Evolutionary conservation across 2,329 filamentous ascomycete genomes (phyloP).

Genomic region (Sporothrix sp.): DNA sequence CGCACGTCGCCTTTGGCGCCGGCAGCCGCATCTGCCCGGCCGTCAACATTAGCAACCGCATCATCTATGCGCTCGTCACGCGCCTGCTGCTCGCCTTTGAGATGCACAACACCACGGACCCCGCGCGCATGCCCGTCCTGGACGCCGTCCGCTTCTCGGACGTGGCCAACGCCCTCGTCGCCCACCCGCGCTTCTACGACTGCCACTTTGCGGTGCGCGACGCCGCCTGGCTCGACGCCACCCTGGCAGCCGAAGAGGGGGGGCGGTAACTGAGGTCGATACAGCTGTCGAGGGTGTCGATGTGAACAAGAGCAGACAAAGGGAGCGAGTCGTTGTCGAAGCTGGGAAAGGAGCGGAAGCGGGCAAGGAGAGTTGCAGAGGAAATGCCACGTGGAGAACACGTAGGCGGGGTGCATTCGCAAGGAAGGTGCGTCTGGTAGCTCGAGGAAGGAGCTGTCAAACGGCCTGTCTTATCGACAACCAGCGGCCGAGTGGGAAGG

Average conservation of each 20-base stretch:
- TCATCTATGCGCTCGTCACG: constrained; percentile 2
- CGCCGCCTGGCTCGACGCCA: constrained; percentile 3
- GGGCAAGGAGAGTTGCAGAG: too few species aligned
- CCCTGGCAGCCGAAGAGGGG: neutral
- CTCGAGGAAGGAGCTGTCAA: too few species aligned
- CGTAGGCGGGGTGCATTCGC: too few species aligned
- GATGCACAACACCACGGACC: neutral
- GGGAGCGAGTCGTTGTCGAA: too few species aligned
- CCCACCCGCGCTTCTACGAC: constrained; percentile 8
- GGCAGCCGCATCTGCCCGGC: constrained; percentile 10
- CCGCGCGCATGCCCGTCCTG: neutral
- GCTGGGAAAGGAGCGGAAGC: too few species aligned
- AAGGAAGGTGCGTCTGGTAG: too few species aligned
- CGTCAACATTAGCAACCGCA: constrained; percentile 7
- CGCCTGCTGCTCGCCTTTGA: constrained; percentile 2
- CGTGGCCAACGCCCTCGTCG: constrained; percentile 2
- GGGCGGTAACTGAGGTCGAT: neutral
- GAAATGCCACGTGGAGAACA: too few species aligned
- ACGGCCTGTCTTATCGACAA: too few species aligned
- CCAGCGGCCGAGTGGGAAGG: too few species aligned
- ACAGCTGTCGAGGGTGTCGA: too few species aligned
- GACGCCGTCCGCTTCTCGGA: constrained; percentile 4
- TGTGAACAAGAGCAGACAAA: too few species aligned
- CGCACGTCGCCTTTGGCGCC: constrained; percentile 1
- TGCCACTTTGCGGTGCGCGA: constrained; percentile 7